Percentiles rank a stretch among this genome's conserved stretches.
These are phyloP conservation scores for Lactarius pseudohatsudake DNA, from an alignment of 768 basidiomycete genomes.

Conservation along the genomic window DNA sequence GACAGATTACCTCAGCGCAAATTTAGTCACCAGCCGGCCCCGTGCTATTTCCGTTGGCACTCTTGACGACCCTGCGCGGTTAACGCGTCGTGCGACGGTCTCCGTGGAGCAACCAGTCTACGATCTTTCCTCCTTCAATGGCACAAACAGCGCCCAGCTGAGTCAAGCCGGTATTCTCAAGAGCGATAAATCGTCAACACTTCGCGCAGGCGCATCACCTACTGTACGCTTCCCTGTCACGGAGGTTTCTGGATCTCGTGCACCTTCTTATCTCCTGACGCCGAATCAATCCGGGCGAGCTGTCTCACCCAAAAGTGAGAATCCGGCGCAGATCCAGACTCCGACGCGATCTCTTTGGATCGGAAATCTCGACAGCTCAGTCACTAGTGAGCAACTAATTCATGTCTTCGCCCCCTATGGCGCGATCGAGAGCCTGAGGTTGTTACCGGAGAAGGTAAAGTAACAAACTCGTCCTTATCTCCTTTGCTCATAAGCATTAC, in stretches of 20 bases:
- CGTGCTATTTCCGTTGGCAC: slow-evolving; percentile 88
- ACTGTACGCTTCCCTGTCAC: slow-evolving; percentile 30
- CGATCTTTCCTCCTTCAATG: slow-evolving; percentile 48
- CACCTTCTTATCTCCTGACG: slow-evolving; percentile 66
- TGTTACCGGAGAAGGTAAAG: slow-evolving; percentile 93
- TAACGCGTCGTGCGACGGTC: slow-evolving; percentile 63
- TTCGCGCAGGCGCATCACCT: slow-evolving; percentile 23
- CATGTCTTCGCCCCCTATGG: slow-evolving; percentile 96
- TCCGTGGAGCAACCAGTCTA: slow-evolving; percentile 40
- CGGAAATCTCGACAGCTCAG: slow-evolving; percentile 93
- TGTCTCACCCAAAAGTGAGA: slow-evolving; percentile 81
- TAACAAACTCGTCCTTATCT: neutral
- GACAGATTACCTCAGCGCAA: slow-evolving; percentile 26
- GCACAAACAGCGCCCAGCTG: slow-evolving; percentile 38
- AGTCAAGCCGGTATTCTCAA: slow-evolving; percentile 32
- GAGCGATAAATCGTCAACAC: slow-evolving; percentile 36
- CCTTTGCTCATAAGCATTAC: slow-evolving; percentile 18
- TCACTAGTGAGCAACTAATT: slow-evolving; percentile 92
- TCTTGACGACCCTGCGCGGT: slow-evolving; percentile 75
- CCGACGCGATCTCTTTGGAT: slow-evolving; percentile 98
- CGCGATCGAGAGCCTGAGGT: slow-evolving; percentile 90
- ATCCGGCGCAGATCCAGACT: slow-evolving; percentile 77
- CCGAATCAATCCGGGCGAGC: slow-evolving; percentile 68
- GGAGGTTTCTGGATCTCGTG: slow-evolving; percentile 38
- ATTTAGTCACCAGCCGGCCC: slow-evolving; percentile 46